Base-by-base conservation (phyloP, 768 basidiomycete species). In the Serendipita indica region DNA sequence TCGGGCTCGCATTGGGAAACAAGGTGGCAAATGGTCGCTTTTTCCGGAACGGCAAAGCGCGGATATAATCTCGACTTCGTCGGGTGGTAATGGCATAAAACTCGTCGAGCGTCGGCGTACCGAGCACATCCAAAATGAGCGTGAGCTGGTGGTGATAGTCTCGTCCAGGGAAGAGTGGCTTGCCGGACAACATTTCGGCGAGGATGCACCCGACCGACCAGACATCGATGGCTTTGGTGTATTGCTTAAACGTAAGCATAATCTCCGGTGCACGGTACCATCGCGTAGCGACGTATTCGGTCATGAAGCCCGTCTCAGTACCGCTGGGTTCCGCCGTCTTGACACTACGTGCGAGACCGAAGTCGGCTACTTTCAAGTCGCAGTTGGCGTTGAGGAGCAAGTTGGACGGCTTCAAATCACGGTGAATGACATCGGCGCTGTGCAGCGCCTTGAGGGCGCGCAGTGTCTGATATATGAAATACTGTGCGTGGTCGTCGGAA, bases 191-290 rank as follows among this genome's bases (percentile, higher is more conserved):
- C 93, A 97, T 96, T 75, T 98, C 94, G 0, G 93, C 91, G 25
- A 91, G 74, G 63, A 85, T 81, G 64, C 83, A 84, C 3, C 83
- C 82, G 39, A 84, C 80, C 7, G 82, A 80, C 83, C 83, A 86
- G 61, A 84, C 72, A 66, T 84, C 84, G 61, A 85, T 79, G 18
- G 81, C 86, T 79, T 83, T 83, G 59, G 82, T 83, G 67, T 85
- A 84, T 69, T 96, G 87, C 69, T 96, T 94, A 77, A 97, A 97
- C 6, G 92, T 96, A 57, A 98, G 77, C 96, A 99, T 99, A 73
- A 99, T 93, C 70, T 99, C 96, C 0, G 96, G 96, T 0, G 96
- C 96, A 34, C 96, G 83, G 68, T 98, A 99, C 96, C 96, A 99
- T 64, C 96, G 78, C 25, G 96, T 98, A 2, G 94, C 94, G 52